Percentiles rank a stretch among this genome's conserved stretches.
phyloP scores from a whole-genome alignment of 352 stramenopile genomes.

The Pythium aristosporum region DNA sequence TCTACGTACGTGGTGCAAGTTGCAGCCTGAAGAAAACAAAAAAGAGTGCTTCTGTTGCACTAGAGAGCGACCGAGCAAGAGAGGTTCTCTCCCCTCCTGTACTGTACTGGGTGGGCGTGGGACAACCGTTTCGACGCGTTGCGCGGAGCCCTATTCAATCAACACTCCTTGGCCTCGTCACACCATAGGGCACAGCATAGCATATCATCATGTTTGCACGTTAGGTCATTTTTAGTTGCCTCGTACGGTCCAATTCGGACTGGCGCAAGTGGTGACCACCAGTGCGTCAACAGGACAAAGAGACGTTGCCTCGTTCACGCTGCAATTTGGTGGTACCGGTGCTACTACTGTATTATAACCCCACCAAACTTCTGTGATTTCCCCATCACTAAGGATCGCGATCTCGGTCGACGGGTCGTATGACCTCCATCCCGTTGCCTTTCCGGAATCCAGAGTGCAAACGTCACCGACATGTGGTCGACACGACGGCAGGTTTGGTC shows the following conservation, averaged over 20 bases:
- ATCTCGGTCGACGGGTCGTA: background rate
- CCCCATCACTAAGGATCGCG: background rate
- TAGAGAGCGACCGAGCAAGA: too few species aligned
- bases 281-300: background rate
- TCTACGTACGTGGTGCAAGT: too few species aligned
- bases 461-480: background rate
- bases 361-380: background rate
- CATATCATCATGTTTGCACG: background rate
- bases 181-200: background rate
- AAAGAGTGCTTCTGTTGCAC: too few species aligned
- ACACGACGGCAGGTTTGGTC: background rate
- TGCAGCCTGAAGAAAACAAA: too few species aligned
- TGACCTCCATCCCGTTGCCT: background rate
- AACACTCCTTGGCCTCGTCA: background rate
- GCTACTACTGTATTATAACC: too few species aligned
- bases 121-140: too few species aligned
- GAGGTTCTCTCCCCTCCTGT: too few species aligned
- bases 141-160: background rate
- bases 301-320: background rate
- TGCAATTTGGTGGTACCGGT: too few species aligned
- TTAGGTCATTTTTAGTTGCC: too few species aligned
- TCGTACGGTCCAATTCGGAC: too few species aligned
- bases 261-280: too few species aligned
- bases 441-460: background rate
- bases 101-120: too few species aligned